Base-by-base conservation (phyloP, 768 basidiomycete species). In the Mycena olivaceomarginata region DNA sequence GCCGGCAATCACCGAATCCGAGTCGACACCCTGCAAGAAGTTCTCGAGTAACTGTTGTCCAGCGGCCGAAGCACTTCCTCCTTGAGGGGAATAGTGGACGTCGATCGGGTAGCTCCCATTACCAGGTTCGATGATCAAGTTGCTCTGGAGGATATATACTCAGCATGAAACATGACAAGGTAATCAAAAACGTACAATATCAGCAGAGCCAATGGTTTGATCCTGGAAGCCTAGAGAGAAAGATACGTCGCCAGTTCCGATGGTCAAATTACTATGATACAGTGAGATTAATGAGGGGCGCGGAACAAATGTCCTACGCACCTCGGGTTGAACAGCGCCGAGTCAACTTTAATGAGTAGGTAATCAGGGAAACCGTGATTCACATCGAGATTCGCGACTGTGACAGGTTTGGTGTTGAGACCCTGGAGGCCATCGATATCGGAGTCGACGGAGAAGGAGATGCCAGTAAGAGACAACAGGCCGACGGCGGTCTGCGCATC, bases 401-500 rank as follows among this genome's bases (percentile, higher is more conserved):
- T 87, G 2, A 91, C 90, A 12, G 93, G 93, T 74, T 87, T 89
- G 40, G 91, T 85, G 76, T 89, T 86, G 72, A 95, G 87, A 40
- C 93, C 94, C 82, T 94, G 92, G 70, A 95, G 81, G 53, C 94
- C 94, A 3, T 87, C 87, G 56, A 95, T 91, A 2, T 87, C 85
- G 4, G 92, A 91, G 63, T 90, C 85, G 12, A 94, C 92, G 0
- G 89, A 87, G 80, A 94, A 95, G 12, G 83, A 84, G 67, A 95
- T 94, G 74, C 86, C 89, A 16, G 84, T 87, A 22, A 95, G 84
- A 37, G 88, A 88, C 59, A 95, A 84, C n/a, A 90, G 79, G 6
- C 94, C 94, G 70, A 95, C 90, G 15, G 93, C 94, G 4, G 94
- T 95, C 13, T 87, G 85, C 4, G 93, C 93, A 65, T 91, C 90